A percentile compares a stretch with the other conserved stretches of the same genome.
Evolutionary conservation across 2,329 filamentous ascomycete species (phyloP).

Genomic region (Cladosporium sp.): DNA sequence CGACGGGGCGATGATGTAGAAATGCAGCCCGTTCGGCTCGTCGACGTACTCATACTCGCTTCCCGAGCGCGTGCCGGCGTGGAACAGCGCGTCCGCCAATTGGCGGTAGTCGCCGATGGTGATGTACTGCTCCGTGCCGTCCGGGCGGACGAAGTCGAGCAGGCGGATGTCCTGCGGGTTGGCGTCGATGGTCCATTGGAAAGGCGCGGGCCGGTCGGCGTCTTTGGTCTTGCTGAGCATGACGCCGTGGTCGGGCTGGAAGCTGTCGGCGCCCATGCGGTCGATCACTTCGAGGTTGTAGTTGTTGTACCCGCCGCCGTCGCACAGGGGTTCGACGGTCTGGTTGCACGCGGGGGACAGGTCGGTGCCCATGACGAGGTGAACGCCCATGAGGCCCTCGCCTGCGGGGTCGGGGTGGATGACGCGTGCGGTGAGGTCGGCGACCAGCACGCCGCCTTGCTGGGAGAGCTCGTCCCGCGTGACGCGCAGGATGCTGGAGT

Average conservation of each 20-base stretch:
- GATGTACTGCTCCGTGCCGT: slow-evolving; percentile 45
- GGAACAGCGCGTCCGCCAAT: slow-evolving; percentile 51
- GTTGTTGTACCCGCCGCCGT: slow-evolving; percentile 48
- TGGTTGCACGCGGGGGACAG: slow-evolving; percentile 43
- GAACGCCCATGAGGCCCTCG: slow-evolving; percentile 44
- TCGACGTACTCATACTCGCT: slow-evolving; percentile 49
- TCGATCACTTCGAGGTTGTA: slow-evolving; percentile 53
- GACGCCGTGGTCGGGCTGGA: slow-evolving; percentile 50
- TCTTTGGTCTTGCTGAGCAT: slow-evolving; percentile 53
- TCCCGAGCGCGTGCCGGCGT: slow-evolving; percentile 50
- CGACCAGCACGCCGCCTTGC: slow-evolving; percentile 41
- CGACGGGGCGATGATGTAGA: slow-evolving; percentile 46
- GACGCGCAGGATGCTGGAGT: slow-evolving; percentile 43
- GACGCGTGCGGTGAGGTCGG: slow-evolving; percentile 46
- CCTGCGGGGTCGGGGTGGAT: slow-evolving; percentile 35
- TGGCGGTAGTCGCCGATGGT: slow-evolving; percentile 53
- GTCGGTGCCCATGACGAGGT: slow-evolving; percentile 44
- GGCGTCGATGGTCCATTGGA: slow-evolving; percentile 54
- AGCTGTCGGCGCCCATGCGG: slow-evolving; percentile 52
- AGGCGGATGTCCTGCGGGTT: slow-evolving; percentile 51
- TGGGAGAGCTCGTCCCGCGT: slow-evolving; percentile 40
- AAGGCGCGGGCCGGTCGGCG: slow-evolving; percentile 38
- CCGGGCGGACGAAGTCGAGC: slow-evolving; percentile 48
- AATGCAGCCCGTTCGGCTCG: slow-evolving; percentile 45
- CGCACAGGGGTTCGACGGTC: slow-evolving; percentile 44